phyloP scores from a whole-genome alignment of 345 rosid genomes.

The Eucalyptus pauciflora region DNA sequence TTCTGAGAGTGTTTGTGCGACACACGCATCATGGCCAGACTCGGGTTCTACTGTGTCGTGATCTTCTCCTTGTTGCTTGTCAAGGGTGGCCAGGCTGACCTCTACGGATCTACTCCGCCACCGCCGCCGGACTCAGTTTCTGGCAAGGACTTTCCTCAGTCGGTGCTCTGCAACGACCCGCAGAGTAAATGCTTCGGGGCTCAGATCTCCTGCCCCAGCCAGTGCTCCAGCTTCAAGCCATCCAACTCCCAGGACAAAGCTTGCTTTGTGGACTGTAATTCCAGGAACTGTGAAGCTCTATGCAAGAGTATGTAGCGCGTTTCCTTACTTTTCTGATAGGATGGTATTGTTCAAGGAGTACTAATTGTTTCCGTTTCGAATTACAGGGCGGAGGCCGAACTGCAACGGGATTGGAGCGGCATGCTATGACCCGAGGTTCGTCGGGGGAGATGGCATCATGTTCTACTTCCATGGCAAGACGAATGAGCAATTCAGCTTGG shows the following conservation, averaged over 20 bases:
- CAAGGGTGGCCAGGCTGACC: background rate
- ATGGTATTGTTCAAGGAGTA: background rate
- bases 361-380: background rate
- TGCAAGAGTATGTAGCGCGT: conserved; percentile 1
- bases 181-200: background rate
- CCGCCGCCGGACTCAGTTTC: background rate
- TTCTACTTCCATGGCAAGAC: conserved; percentile 7
- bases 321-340: background rate
- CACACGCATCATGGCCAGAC: background rate
- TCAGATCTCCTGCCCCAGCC: background rate
- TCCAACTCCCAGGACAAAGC: background rate
- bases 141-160: background rate
- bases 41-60: background rate
- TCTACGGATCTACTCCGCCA: background rate
- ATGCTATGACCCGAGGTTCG: background rate
- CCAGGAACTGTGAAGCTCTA: background rate
- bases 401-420: background rate
- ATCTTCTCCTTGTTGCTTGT: background rate
- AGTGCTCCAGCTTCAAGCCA: background rate
- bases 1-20: background rate
- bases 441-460: conserved; percentile 3
- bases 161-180: background rate
- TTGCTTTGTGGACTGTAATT: background rate
- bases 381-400: background rate
- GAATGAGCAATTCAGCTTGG: background rate